These are phyloP conservation scores for Capronia epimyces DNA, from an alignment of 2,329 filamentous ascomycete genomes.

Conservation along the genomic window DNA sequence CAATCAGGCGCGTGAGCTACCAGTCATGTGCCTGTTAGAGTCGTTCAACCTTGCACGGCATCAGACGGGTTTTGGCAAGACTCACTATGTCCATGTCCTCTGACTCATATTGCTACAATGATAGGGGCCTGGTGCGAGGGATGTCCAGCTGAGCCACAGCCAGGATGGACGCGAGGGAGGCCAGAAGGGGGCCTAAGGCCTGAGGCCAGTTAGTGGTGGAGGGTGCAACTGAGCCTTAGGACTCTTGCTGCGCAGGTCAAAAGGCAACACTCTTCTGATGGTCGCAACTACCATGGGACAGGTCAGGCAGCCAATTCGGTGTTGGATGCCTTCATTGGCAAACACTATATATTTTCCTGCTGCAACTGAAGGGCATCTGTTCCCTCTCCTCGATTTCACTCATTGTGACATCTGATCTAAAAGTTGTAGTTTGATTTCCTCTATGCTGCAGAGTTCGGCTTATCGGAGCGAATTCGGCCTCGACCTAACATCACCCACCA, in stretches of 20 bases:
- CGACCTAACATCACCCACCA: background rate
- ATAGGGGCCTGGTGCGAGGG: background rate
- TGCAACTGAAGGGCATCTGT: background rate
- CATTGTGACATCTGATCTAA: too few relatives aligned
- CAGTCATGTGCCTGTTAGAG: constrained; percentile 16
- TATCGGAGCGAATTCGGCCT: background rate
- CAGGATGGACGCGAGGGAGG: background rate
- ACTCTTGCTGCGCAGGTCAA: background rate
- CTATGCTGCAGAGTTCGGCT: background rate
- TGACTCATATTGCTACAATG: constrained; percentile 17
- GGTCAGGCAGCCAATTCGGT: background rate
- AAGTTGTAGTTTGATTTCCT: too few relatives aligned
- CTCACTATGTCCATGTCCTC: constrained; percentile 43
- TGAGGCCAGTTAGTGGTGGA: background rate
- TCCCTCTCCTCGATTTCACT: too few relatives aligned
- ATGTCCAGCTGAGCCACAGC: constrained; percentile 5
- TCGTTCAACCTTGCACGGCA: constrained; percentile 14
- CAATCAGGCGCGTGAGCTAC: constrained; percentile 59
- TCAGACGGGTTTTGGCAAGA: constrained; percentile 11
- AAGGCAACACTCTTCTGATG: background rate
- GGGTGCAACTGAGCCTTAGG: background rate
- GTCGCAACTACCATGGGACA: background rate
- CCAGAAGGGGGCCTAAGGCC: too few relatives aligned
- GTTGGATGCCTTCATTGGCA: background rate
- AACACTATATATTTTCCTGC: background rate